Evolutionary conservation across 2,329 filamentous ascomycete genomes (phyloP).

Genomic region (Didymella arachidicola): DNA sequence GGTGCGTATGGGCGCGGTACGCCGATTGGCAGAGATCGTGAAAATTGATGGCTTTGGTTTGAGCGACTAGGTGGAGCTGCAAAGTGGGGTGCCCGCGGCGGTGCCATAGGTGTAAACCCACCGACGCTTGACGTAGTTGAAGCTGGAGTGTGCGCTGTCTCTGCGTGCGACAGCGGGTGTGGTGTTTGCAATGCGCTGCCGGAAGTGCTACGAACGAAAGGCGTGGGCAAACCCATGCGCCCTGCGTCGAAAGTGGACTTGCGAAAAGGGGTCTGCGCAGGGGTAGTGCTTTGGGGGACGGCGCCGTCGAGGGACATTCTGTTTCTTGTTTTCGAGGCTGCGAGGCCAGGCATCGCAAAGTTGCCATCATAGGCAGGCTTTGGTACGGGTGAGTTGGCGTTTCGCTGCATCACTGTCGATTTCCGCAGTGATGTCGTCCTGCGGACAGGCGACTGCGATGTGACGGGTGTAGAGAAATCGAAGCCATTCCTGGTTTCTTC

Average conservation of each 20-base stretch:
- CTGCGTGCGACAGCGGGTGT: constrained; percentile 84
- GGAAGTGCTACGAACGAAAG: constrained; percentile 32
- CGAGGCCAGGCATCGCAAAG: constrained; percentile 61
- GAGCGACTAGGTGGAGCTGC: constrained; percentile 31
- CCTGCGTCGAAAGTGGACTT: constrained; percentile 42
- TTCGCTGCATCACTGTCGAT: constrained; percentile 86
- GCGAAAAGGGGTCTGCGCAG: constrained; percentile 68
- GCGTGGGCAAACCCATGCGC: constrained; percentile 37
- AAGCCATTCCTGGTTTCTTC: constrained; percentile 40
- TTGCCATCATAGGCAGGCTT: constrained; percentile 56
- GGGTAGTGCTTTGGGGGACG: constrained; percentile 69
- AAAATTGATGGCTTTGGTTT: constrained; percentile 59
- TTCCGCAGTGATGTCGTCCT: constrained; percentile 77
- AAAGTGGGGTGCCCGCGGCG: constrained; percentile 43
- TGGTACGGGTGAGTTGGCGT: constrained; percentile 53
- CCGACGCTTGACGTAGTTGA: constrained; percentile 80
- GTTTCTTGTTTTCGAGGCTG: constrained; percentile 67
- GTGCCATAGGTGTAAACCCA: constrained; percentile 63
- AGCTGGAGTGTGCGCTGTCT: constrained; percentile 86
- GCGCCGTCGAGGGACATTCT: constrained; percentile 83
- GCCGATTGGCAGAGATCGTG: constrained; percentile 77
- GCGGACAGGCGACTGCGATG: constrained; percentile 43
- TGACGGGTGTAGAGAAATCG: constrained; percentile 49
- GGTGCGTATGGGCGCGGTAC: constrained; percentile 60
- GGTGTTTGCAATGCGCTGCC: constrained; percentile 50